These are phyloP conservation scores for Irpex rosettiformis DNA, from an alignment of 1,284 basidiomycete genomes.

Conservation along the genomic window DNA sequence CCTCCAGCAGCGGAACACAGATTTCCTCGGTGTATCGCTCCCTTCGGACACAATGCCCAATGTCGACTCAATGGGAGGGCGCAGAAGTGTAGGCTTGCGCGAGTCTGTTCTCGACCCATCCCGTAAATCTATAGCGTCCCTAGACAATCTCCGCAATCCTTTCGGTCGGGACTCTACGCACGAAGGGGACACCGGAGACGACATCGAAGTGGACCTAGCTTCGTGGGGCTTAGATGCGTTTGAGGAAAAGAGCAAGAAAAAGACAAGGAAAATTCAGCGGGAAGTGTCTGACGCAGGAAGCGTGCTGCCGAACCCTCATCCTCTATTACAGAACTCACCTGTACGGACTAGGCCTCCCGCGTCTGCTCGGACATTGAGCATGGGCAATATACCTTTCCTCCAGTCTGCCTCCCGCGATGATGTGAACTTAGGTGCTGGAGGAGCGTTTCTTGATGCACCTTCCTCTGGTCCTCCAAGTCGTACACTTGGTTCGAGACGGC, in stretches of 20 bases:
- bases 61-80: slow-evolving; percentile 28
- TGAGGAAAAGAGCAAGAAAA: slow-evolving; percentile 41
- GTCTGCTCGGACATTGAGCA: slow-evolving; percentile 54
- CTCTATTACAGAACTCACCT: slow-evolving; percentile 10
- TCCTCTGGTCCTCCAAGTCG: slow-evolving; percentile 22
- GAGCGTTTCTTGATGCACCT: slow-evolving; percentile 39
- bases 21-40: slow-evolving; percentile 65
- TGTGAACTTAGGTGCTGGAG: slow-evolving; percentile 45
- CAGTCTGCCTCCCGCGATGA: slow-evolving; percentile 2
- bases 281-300: slow-evolving; percentile 5
- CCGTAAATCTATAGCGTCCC: slow-evolving; percentile 45
- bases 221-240: slow-evolving; percentile 81
- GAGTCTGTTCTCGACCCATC: slow-evolving; percentile 35
- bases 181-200: slow-evolving; percentile 44
- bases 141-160: slow-evolving; percentile 65
- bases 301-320: slow-evolving; percentile 45
- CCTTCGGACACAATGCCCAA: slow-evolving; percentile 47
- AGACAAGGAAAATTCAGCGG: slow-evolving; percentile 41
- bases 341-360: slow-evolving; percentile 32
- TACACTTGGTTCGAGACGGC: slow-evolving; percentile 23
- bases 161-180: slow-evolving; percentile 63
- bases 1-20: slow-evolving; percentile 46
- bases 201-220: slow-evolving; percentile 71
- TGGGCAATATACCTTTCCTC: slow-evolving; percentile 38
- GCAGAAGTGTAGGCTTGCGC: slow-evolving; percentile 24